These are phyloP conservation scores for Neonectria faginata DNA, from an alignment of 2,329 filamentous ascomycete species.

Conservation along the genomic window DNA sequence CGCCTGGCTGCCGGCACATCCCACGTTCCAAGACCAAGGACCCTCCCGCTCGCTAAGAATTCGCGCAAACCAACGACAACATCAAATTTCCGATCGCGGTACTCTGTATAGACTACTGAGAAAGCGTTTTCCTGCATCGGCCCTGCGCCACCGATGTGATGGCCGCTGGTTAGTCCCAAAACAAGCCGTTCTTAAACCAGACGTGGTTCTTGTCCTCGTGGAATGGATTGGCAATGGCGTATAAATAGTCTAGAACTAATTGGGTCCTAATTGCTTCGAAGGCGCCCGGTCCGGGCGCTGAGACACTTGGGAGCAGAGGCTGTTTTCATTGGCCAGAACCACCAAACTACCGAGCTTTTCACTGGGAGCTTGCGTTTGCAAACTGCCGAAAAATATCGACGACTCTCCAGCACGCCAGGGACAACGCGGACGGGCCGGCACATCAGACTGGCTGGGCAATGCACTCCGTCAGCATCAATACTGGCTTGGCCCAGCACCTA, in stretches of 20 bases:
- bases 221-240: background rate
- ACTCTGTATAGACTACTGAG: background rate
- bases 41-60: slow-evolving; percentile 28
- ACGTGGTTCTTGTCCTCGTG: slow-evolving; percentile 7
- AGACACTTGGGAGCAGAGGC: slow-evolving; percentile 5
- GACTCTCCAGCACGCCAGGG: background rate
- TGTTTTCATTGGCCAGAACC: slow-evolving; percentile 1
- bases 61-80: slow-evolving; percentile 36
- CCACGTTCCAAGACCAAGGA: slow-evolving; percentile 18
- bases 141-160: slow-evolving; percentile 8
- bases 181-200: slow-evolving; percentile 3
- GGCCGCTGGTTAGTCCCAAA: slow-evolving; percentile 11
- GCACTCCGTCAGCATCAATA: slow-evolving; percentile 13
- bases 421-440: background rate
- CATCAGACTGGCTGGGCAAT: background rate
- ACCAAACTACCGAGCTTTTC: background rate
- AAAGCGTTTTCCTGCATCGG: slow-evolving; percentile 12
- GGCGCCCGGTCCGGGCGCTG: background rate
- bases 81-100: slow-evolving; percentile 23
- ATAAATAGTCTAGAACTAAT: background rate
- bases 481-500: background rate
- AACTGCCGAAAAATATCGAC: background rate
- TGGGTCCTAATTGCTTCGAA: no score
- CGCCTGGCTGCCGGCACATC: slow-evolving; percentile 8
- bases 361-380: background rate